Evolutionary conservation across 2,329 filamentous ascomycete genomes (phyloP), one percentile per base, ranked within the genome.

Genomic region (Colletotrichum sp.): DNA sequence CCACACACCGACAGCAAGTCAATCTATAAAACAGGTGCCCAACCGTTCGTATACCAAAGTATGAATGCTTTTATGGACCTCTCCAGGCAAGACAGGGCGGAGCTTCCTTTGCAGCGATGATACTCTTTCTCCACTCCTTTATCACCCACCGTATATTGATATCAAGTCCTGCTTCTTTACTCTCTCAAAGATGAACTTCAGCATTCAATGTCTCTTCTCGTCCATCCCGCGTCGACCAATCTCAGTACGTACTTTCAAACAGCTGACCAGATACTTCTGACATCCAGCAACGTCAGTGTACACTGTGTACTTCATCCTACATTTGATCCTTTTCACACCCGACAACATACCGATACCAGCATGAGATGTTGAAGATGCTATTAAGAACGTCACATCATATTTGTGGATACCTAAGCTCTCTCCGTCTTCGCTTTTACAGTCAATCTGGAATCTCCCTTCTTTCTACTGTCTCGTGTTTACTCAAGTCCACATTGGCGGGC

Each of bases 191-290:
- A 2, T 12, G 10, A 32, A 39, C 36, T 18, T 18, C 18, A 43
- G 39, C 39, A 43, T 43, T 18, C 39, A 43, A 3, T 43, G 18
- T 43, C 8, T n/a, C 39, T 43, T 43, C 39, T 43, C 10, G 39
- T n/a, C 8, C 39, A 1, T 10, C 3, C 39, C 39, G 39, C n/a
- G 9, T 43, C 39, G 1, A 43, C 1, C 18, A 43, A 43, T 1
- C 1, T 0, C 39, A 3, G 9, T 18, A 43, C 39, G 18, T 10
- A 6, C 1, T n/a, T n/a, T 3, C 3, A 6, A 43, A 10, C 18
- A 3, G 39, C 39, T 43, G 10, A 43, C 39, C 18, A 9, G 39
- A 10, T 43, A 43, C 39, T n/a, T 16, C 39, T 43, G 39, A 3
- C 39, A 16, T 43, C 8, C 39, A n/a, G 16, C 39, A 43, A n/a